Evolutionary conservation across 116 monocot species (phyloP).

Genomic region (Phalaenopsis hybrid): DNA sequence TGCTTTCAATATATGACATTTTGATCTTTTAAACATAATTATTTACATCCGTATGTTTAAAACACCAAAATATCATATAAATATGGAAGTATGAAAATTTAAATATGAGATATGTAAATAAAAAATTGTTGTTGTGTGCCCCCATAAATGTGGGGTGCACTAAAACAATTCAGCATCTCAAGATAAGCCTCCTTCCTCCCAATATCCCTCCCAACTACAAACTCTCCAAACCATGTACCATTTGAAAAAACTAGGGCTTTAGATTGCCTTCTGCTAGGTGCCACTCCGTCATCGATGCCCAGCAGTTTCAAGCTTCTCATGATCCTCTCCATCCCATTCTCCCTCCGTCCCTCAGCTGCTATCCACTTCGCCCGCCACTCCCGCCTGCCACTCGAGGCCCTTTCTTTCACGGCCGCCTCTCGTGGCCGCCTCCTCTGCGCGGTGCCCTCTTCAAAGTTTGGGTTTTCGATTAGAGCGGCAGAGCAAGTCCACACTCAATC

Average conservation of each 20-base stretch:
- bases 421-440: slow-evolving; percentile 3
- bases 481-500: slow-evolving; percentile 16
- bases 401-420: slow-evolving; percentile 4
- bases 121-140: too few relatives aligned
- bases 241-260: background rate
- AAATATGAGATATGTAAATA: too few relatives aligned
- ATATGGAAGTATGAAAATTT: too few relatives aligned
- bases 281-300: background rate
- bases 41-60: too few relatives aligned
- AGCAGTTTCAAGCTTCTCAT: slow-evolving; percentile 23
- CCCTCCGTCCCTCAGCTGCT: slow-evolving; percentile 22
- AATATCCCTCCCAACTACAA: background rate
- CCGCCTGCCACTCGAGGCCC: background rate
- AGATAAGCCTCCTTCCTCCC: background rate
- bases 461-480: slow-evolving; percentile 3
- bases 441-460: background rate
- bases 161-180: background rate
- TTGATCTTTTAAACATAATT: too few relatives aligned
- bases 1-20: too few relatives aligned
- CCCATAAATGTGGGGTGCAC: too few relatives aligned
- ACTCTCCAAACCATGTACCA: background rate
- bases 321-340: slow-evolving; percentile 18
- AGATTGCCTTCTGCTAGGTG: too few relatives aligned
- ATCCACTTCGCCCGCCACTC: slow-evolving; percentile 18
- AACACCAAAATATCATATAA: too few relatives aligned